A percentile compares a stretch with the other conserved stretches of the same genome.
phyloP scores from a whole-genome alignment of 2,329 filamentous ascomycete genomes.

The Epichloe gansuensis region DNA sequence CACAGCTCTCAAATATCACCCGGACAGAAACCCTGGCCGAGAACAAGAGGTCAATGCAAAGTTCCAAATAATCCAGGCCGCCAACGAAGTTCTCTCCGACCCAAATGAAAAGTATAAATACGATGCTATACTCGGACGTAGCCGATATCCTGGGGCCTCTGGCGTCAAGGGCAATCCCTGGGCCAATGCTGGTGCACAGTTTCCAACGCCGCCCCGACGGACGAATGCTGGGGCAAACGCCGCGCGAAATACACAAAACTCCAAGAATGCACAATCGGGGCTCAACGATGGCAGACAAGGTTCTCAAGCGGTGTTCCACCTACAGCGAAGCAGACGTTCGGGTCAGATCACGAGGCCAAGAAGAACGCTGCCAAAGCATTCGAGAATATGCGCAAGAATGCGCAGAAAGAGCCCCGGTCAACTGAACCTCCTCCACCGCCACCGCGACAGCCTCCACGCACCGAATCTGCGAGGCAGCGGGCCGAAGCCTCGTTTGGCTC shows the following conservation, averaged over 20 bases:
- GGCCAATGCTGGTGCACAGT: constrained; percentile 36
- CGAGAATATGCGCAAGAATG: constrained; percentile 29
- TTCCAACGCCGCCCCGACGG: constrained; percentile 36
- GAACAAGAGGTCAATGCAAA: constrained; percentile 69
- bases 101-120: constrained; percentile 39
- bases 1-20: constrained; percentile 71
- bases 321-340: constrained; percentile 27
- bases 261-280: constrained; percentile 20
- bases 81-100: constrained; percentile 60
- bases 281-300: constrained; percentile 32
- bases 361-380: constrained; percentile 31
- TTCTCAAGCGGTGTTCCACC: constrained; percentile 30
- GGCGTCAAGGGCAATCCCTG: constrained; percentile 47
- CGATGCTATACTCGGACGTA: constrained; percentile 32
- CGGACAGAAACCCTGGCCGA: constrained; percentile 75
- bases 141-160: constrained; percentile 35
- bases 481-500: constrained; percentile 43
- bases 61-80: constrained; percentile 78
- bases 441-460: constrained; percentile 32
- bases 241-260: constrained; percentile 6
- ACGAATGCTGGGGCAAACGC: constrained; percentile 14
- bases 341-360: constrained; percentile 24
- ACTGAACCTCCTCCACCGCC: constrained; percentile 17
- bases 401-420: constrained; percentile 17
- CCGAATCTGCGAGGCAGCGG: constrained; percentile 40